Evolutionary conservation across 768 basidiomycete genomes (phyloP).

Genomic region (Lactarius pseudohatsudake): DNA sequence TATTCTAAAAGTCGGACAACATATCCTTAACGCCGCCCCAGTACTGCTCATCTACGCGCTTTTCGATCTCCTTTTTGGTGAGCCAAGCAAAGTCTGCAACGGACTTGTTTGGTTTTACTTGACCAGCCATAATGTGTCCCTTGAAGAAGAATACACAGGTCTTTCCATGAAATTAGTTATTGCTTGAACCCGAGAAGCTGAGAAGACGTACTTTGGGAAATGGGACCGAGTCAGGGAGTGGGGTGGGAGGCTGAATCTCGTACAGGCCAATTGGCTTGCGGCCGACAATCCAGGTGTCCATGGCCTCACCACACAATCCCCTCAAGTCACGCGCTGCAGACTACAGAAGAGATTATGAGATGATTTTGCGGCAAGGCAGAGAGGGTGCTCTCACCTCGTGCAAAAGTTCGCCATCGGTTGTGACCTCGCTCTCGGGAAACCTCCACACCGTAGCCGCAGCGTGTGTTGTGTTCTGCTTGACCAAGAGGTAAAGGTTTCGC

Average conservation of each 20-base stretch:
- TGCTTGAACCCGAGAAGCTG: neutral
- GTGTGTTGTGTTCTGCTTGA: slow-evolving; percentile 47
- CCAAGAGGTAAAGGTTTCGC: slow-evolving; percentile 85
- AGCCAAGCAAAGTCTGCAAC: slow-evolving; percentile 89
- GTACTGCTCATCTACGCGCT: slow-evolving; percentile 63
- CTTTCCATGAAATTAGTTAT: slow-evolving; percentile 40
- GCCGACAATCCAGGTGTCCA: slow-evolving; percentile 96
- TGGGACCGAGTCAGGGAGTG: slow-evolving; percentile 29
- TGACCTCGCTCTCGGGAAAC: slow-evolving; percentile 70
- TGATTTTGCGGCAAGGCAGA: neutral
- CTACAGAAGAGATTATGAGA: slow-evolving; percentile 39
- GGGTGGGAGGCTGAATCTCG: slow-evolving; percentile 43
- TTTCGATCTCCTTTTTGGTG: slow-evolving; percentile 85
- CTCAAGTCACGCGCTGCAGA: slow-evolving; percentile 72
- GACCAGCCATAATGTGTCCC: slow-evolving; percentile 88
- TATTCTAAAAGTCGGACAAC: slow-evolving; percentile 58
- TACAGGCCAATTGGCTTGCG: slow-evolving; percentile 83
- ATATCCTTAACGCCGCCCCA: slow-evolving; percentile 81
- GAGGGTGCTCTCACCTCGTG: slow-evolving; percentile 60
- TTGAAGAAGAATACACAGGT: slow-evolving; percentile 87
- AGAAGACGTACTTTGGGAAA: slow-evolving; percentile 25
- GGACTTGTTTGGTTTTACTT: slow-evolving; percentile 58
- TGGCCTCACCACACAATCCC: slow-evolving; percentile 70
- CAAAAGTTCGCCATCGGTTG: slow-evolving; percentile 64
- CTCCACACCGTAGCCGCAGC: slow-evolving; percentile 65